Conservation (phyloP, 768 basidiomycete genomes). For the Tylopilus subfusipes region DNA sequence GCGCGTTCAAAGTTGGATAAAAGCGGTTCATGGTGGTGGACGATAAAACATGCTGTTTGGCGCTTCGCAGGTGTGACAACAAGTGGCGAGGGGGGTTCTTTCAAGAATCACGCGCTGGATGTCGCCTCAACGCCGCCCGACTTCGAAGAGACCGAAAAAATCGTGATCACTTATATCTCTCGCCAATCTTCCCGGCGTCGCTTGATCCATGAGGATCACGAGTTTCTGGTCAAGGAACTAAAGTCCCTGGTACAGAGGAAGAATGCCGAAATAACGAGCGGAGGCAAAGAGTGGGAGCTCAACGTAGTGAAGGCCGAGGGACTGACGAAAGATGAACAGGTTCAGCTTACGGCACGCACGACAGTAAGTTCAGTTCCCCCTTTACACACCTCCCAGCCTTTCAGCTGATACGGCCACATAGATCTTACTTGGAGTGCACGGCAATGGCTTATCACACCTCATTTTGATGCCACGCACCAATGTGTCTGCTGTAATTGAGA, state of each 20-base stretch:
- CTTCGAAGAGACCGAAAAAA: slow-evolving; percentile 42
- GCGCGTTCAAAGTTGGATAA: slow-evolving; percentile 31
- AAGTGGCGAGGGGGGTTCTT: slow-evolving; percentile 32
- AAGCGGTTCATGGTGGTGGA: slow-evolving; percentile 71
- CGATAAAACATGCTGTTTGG: slow-evolving; percentile 62
- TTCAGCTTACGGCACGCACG: slow-evolving; percentile 59
- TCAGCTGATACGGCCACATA: slow-evolving; percentile 24
- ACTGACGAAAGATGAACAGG: slow-evolving; percentile 72
- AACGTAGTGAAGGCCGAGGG: slow-evolving; percentile 60
- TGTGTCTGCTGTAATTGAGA: slow-evolving; percentile 78
- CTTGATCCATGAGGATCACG: slow-evolving; percentile 55
- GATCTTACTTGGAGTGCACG: slow-evolving; percentile 72
- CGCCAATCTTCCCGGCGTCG: slow-evolving; percentile 55
- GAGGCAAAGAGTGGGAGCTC: slow-evolving; percentile 51
- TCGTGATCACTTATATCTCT: slow-evolving; percentile 72
- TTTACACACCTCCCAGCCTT: neutral
- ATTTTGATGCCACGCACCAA: slow-evolving; percentile 77
- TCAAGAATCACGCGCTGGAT: neutral
- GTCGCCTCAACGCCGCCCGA: slow-evolving; percentile 8
- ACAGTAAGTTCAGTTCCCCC: slow-evolving; percentile 47
- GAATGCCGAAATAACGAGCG: slow-evolving; percentile 20
- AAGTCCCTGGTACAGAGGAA: slow-evolving; percentile 45
- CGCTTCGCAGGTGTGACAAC: slow-evolving; percentile 56
- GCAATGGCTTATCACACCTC: slow-evolving; percentile 82
- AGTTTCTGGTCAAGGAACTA: slow-evolving; percentile 48